Evolutionary conservation across 257 asterid species (phyloP).

Genomic region (Solanum sejunctum): DNA sequence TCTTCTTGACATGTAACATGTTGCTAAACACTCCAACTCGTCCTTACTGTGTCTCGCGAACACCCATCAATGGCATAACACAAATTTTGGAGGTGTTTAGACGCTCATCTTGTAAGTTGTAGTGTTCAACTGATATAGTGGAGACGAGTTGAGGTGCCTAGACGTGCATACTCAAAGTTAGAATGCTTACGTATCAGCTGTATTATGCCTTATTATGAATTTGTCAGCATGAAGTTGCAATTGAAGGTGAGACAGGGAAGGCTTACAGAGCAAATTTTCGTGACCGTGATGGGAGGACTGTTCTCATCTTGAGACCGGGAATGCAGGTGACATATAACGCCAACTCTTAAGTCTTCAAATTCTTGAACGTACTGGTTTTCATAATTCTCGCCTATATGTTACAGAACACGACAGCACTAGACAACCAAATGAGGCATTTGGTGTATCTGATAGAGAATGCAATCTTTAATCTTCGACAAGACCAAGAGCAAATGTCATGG

Average conservation of each 20-base stretch:
- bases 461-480: constrained; percentile 85
- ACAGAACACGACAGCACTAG: constrained; percentile 75
- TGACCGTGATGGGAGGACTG: constrained; percentile 78
- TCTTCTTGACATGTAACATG: background rate
- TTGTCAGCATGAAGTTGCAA: constrained; percentile 66
- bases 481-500: constrained; percentile 94
- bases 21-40: background rate
- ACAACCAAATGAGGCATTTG: constrained; percentile 76
- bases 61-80: too few species aligned
- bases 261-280: constrained; percentile 68
- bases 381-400: background rate
- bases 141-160: too few species aligned
- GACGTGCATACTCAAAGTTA: too few species aligned
- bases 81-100: too few species aligned
- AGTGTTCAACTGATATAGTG: too few species aligned
- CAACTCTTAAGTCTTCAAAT: background rate
- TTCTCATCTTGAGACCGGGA: constrained; percentile 88
- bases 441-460: constrained; percentile 91
- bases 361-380: background rate
- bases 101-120: too few species aligned
- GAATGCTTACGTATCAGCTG: too few species aligned
- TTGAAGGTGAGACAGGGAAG: constrained; percentile 89
- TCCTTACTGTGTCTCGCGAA: too few species aligned
- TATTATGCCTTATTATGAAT: background rate
- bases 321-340: constrained; percentile 40